phyloP scores from a whole-genome alignment of 2,329 filamentous ascomycete species.

The Stemphylium lycopersici region DNA sequence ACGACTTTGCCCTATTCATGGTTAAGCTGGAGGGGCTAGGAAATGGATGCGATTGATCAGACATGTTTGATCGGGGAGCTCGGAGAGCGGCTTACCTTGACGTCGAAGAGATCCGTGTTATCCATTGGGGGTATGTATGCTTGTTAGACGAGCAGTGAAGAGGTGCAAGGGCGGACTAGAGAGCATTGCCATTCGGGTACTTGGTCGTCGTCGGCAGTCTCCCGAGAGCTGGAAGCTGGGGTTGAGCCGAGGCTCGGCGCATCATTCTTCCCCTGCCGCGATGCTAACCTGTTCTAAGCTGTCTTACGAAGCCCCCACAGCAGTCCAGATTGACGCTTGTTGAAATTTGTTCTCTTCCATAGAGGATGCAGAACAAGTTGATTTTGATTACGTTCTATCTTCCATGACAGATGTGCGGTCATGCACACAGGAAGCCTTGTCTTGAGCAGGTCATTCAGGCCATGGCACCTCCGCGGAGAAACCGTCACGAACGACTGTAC shows the following conservation, averaged over 20 bases:
- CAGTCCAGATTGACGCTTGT: too few relatives aligned
- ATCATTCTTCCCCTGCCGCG: conserved; percentile 9
- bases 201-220: conserved; percentile 12
- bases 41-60: background rate
- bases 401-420: too few relatives aligned
- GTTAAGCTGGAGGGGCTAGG: conserved; percentile 2
- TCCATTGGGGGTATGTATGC: conserved; percentile 37
- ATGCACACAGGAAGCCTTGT: too few relatives aligned
- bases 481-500: too few relatives aligned
- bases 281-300: too few relatives aligned
- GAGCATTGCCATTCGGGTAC: conserved; percentile 12
- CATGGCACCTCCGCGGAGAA: too few relatives aligned
- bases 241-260: conserved; percentile 34
- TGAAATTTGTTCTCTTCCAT: too few relatives aligned
- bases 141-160: background rate
- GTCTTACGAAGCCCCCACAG: too few relatives aligned
- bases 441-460: too few relatives aligned
- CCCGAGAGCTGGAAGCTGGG: conserved; percentile 24
- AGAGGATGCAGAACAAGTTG: too few relatives aligned
- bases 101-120: conserved; percentile 43
- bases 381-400: too few relatives aligned
- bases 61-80: background rate
- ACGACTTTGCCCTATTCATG: conserved; percentile 50
- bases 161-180: background rate
- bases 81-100: conserved; percentile 34